Evolutionary conservation across 768 basidiomycete species (phyloP).

Genomic region (Dioszegia crocea): DNA sequence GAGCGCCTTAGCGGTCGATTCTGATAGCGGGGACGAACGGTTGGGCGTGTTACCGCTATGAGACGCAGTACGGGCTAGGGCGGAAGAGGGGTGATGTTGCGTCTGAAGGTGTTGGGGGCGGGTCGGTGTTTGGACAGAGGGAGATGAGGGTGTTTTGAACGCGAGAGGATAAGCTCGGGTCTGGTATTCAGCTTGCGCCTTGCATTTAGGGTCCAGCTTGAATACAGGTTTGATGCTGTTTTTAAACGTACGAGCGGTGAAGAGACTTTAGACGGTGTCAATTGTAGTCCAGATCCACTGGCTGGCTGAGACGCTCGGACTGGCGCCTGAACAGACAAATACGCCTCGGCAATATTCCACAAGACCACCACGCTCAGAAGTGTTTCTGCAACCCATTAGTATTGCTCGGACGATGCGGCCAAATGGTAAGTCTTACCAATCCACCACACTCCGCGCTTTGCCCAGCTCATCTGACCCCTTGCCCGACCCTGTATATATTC

Average conservation of each 20-base stretch:
- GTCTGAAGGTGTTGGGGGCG: background rate
- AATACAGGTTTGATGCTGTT: background rate
- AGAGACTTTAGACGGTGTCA: constrained; percentile 27
- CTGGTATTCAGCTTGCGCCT: background rate
- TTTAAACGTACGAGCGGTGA: constrained; percentile 28
- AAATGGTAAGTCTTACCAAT: constrained; percentile 10
- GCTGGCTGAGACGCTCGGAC: background rate
- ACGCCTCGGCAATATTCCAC: constrained; percentile 29
- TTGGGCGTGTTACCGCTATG: background rate
- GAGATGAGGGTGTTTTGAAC: background rate
- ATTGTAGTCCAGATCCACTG: constrained; percentile 7
- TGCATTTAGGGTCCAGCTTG: background rate
- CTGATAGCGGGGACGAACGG: constrained; percentile 16
- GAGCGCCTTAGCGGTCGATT: constrained; percentile 24
- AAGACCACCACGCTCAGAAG: constrained; percentile 11
- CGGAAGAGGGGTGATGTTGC: constrained; percentile 5
- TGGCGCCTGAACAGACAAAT: constrained; percentile 19
- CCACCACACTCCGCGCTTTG: constrained; percentile 8
- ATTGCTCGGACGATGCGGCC: background rate
- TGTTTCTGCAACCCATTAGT: constrained; percentile 13
- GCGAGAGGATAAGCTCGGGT: constrained; percentile 10
- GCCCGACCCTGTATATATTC: constrained; percentile 8
- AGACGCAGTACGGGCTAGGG: constrained; percentile 6
- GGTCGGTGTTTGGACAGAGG: constrained; percentile 4
- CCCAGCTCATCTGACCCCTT: constrained; percentile 15